Base-by-base conservation (phyloP, 1,284 basidiomycete species). In the Omphalotus olearius region DNA sequence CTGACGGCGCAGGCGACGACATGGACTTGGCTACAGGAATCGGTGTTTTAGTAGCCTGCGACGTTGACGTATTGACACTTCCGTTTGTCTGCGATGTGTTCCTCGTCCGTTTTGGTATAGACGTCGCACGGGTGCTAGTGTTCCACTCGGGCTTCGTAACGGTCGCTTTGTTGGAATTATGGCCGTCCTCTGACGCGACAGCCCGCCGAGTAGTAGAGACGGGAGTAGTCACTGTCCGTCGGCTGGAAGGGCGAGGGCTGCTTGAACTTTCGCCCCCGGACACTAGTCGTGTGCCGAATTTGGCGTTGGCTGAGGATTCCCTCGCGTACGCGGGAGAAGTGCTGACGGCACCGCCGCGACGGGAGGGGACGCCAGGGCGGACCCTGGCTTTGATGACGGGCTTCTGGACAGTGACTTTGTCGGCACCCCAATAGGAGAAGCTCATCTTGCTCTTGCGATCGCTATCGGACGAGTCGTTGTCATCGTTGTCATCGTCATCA, bases 401-500 rank as follows among this genome's bases (percentile, higher is more conserved):
- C 62, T 88, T 87, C 65, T 90, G 87, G 26, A 91, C 80, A 0
- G 89, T 91, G 60, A 91, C 79, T 67, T 89, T 89, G 71, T 91
- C 88, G 17, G 89, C 89, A 23, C 88, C 88, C 89, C 88, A 91
- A 64, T 91, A 91, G 2, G 89, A 92, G 69, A 91, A 91, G 70
- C 85, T 88, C 89, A 91, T 91, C 67, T 91, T 91, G 73, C 85
- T 88, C 72, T 91, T 91, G 66, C 83, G 80, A 64, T 91, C 88
- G 6, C 88, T 91, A 60, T 91, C 88, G 58, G 89, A 87, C 2
- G 89, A 91, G 23, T 88, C 87, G 20, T 65, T 70, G 18, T 66
- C 79, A 6, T 64, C 71, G 28, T 74, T 74, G 20, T 86, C 82
- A 47, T 75, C 78, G 41, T 80, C 76, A 43, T 86, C 83, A 45